A percentile compares a stretch with the other conserved stretches of the same genome.
These are phyloP conservation scores for Plantago major DNA, from an alignment of 257 asterid species.

Conservation along the genomic window DNA sequence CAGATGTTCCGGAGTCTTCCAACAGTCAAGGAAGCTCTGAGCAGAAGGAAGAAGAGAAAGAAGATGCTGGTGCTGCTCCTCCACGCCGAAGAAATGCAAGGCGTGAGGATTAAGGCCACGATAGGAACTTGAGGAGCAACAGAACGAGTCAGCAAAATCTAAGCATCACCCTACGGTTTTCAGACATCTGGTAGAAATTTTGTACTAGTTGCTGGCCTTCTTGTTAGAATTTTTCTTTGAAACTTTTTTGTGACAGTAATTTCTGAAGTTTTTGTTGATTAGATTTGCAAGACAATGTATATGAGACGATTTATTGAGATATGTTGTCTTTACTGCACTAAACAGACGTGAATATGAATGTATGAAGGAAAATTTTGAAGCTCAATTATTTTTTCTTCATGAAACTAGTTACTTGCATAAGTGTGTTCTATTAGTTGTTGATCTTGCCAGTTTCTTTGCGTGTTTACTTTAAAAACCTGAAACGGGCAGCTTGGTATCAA, in stretches of 20 bases:
- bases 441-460: no score
- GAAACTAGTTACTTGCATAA: no score
- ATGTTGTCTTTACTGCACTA: conserved; percentile 23
- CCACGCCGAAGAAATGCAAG: conserved; percentile 53
- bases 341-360: conserved; percentile 9
- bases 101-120: conserved; percentile 49
- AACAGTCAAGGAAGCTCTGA: conserved; percentile 47
- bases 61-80: conserved; percentile 47
- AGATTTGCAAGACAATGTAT: conserved; percentile 36
- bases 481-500: no score
- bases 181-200: conserved; percentile 14
- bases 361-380: no score
- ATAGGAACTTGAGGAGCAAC: background rate
- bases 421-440: no score
- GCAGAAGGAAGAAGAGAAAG: conserved; percentile 53
- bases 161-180: background rate
- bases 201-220: conserved; percentile 20
- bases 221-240: conserved; percentile 12
- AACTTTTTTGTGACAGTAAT: conserved; percentile 15
- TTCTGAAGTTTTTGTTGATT: conserved; percentile 23
- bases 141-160: conserved; percentile 12
- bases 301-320: conserved; percentile 28
- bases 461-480: no score
- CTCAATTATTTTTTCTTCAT: no score
- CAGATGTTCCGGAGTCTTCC: conserved; percentile 50